Base-by-base conservation (phyloP, 345 rosid species). In the Gossypium australe region DNA sequence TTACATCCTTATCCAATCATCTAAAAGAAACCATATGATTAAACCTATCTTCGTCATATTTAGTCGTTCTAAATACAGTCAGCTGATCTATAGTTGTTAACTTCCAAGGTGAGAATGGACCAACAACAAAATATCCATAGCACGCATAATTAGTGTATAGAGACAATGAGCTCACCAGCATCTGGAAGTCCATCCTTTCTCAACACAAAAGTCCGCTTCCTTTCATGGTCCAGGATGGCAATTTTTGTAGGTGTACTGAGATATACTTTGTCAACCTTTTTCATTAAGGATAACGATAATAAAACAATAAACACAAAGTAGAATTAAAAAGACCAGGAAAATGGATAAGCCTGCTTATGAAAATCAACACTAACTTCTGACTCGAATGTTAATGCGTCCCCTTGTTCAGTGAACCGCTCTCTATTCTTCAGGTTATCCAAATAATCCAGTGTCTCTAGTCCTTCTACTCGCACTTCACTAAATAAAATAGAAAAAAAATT, bases 381-480 rank as follows among this genome's bases (percentile, higher is more conserved):
- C 84, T 92, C 98, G 74, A 94, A 92, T 71, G 97, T 90, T 25
- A 91, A 55, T 3, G 98, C 86, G 18, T 92, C 89, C 60, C 95
- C 97, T 86, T 92, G 97, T 83, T 94, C 98, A 0, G 97, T 94
- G 82, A 94, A 89, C 67, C 97, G 95, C 78, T 92, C 85, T 49
- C 59, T 73, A 43, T 48, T 61, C 76, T 81, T 38, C 4, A 94
- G 82, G 80, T 92, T 92, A 81, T 94, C 97, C 3, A 94, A 89
- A 81, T 92, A 94, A 72, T 94, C 98, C 69, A 92, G 88, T 68
- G 98, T 94, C 86, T 94, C 98, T 77, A 94, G 74, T 63, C 98
- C 97, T 81, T 94, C 98, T 24, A 94, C 84, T 48, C 98, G 84
- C 80, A 94, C 98, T 88, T 94, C 98, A 83, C 97, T 94, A 22